Evolutionary conservation across 768 basidiomycete genomes (phyloP).

Genomic region (Phaffia australis): DNA sequence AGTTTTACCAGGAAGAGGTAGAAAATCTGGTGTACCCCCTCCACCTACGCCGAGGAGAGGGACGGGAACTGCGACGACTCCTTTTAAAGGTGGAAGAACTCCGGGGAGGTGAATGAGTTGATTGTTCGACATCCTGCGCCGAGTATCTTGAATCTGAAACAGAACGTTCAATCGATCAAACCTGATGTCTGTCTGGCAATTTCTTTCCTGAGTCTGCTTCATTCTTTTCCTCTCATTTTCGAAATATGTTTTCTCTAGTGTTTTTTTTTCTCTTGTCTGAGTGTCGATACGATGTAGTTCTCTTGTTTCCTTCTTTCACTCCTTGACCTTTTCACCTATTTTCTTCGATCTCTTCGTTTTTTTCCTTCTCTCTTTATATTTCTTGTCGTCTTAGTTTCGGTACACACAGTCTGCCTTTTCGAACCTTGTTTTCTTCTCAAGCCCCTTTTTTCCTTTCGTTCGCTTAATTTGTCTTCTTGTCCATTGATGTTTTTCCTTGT

Average conservation of each 20-base stretch:
- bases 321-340: neutral
- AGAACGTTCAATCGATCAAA: neutral
- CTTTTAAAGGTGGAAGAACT: slow-evolving; percentile 4
- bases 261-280: neutral
- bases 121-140: neutral
- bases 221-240: neutral
- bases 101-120: neutral
- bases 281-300: neutral
- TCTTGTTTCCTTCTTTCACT: neutral
- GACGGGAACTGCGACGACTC: slow-evolving; percentile 3
- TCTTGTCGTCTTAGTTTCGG: neutral
- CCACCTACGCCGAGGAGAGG: slow-evolving; percentile 17
- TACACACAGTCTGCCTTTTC: no score
- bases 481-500: no score
- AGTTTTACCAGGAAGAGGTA: no score
- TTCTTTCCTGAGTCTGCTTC: neutral
- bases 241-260: neutral
- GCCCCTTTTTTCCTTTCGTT: no score
- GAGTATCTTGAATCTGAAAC: neutral
- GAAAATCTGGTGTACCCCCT: neutral
- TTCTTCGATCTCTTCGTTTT: neutral
- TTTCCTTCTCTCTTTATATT: neutral
- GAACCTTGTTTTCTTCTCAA: no score
- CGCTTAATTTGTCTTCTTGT: no score
- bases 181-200: neutral